Evolutionary conservation across 352 stramenopile genomes (phyloP).

Genomic region (Halophytophthora batemanensis): DNA sequence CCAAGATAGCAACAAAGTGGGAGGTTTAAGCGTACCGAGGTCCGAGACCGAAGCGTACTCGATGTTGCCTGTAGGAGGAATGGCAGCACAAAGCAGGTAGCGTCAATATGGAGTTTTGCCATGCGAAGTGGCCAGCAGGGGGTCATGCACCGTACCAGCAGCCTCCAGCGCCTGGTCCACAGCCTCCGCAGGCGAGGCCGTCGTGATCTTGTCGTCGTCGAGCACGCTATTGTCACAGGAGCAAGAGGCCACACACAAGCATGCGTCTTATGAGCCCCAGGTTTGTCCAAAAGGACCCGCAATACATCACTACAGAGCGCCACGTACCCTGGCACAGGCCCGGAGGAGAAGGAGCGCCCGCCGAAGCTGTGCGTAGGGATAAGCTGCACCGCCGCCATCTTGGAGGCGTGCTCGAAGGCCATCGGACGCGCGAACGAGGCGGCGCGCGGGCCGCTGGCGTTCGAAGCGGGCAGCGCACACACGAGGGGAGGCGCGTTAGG

Average conservation of each 20-base stretch:
- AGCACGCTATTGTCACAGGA: constrained; percentile 20
- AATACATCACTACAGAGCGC: neutral
- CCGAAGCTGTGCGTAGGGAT: constrained; percentile 42
- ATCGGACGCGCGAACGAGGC: constrained; percentile 26
- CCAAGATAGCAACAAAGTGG: neutral
- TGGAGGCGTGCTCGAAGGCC: constrained; percentile 36
- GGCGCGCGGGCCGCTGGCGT: constrained; percentile 21
- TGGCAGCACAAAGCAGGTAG: constrained; percentile 3
- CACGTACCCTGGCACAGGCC: constrained; percentile 39
- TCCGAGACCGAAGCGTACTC: constrained; percentile 58
- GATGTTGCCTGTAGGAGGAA: constrained; percentile 27
- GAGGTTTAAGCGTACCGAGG: constrained; percentile 25
- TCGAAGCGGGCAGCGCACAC: constrained; percentile 1
- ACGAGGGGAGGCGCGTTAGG: neutral
- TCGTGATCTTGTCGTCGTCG: constrained; percentile 44
- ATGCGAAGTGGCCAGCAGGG: too few relatives aligned
- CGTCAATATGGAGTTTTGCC: constrained; percentile 3
- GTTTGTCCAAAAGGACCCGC: neutral
- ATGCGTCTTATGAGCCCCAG: neutral
- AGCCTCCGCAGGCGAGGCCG: constrained; percentile 39
- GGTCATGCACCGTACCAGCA: constrained; percentile 14
- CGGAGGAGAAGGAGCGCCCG: constrained; percentile 63
- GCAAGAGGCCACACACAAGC: neutral
- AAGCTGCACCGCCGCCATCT: constrained; percentile 44
- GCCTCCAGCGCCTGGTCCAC: constrained; percentile 45